Evolutionary conservation across 169 alveolate species (phyloP).

Genomic region (Plasmodium sp.): DNA sequence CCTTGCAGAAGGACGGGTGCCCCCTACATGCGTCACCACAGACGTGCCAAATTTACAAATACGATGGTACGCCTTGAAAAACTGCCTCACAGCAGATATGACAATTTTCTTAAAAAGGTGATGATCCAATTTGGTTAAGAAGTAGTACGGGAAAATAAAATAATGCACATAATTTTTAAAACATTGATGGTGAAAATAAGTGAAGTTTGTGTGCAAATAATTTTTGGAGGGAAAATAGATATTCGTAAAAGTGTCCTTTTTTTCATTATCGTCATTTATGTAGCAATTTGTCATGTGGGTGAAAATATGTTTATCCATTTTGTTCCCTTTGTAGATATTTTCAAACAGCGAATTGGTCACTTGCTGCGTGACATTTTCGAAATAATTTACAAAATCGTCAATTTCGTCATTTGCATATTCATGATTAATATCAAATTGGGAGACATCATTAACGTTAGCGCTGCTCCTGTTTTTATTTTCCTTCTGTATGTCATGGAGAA

Average conservation of each 20-base stretch:
- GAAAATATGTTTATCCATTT: constrained; percentile 17
- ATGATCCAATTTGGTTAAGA: constrained; percentile 53
- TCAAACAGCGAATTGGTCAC: background rate
- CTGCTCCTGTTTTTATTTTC: background rate
- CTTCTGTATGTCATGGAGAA: constrained; percentile 12
- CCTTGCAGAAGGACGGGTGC: background rate
- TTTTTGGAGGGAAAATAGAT: constrained; percentile 61
- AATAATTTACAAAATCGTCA: constrained; percentile 3
- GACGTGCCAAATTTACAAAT: background rate
- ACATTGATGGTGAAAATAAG: constrained; percentile 63
- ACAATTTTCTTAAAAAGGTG: constrained; percentile 39
- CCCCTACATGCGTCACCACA: background rate
- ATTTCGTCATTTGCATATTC: constrained; percentile 29
- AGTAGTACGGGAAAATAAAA: constrained; percentile 50
- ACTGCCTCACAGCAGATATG: background rate
- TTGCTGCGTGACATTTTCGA: constrained; percentile 11
- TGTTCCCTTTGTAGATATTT: background rate
- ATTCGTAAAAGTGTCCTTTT: background rate
- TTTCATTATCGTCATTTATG: constrained; percentile 29
- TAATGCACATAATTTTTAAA: constrained; percentile 67
- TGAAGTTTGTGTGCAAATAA: constrained; percentile 35
- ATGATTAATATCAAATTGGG: background rate
- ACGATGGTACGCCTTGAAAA: constrained; percentile 46
- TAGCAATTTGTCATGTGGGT: constrained; percentile 28
- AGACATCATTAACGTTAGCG: background rate